Evolutionary conservation across 192 early-diverging fungal species (phyloP), one percentile per base, ranked within the genome.

Genomic region (Globomyces pollinis-pini): DNA sequence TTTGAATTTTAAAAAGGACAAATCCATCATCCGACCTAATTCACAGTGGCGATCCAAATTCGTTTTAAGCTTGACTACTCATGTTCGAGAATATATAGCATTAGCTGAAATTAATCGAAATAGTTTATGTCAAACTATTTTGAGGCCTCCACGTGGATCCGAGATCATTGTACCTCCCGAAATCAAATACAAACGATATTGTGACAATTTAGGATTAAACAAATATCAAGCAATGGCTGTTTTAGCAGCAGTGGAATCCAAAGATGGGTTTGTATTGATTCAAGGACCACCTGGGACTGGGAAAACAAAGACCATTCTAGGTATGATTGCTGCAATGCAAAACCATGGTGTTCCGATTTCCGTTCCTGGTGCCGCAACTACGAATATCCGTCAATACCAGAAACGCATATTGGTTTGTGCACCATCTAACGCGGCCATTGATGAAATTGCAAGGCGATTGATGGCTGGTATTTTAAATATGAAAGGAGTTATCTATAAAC

Each of bases 381-480:
- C 38, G 5, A 67, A 47, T 30, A 34, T 65, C 30, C 52, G 34
- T 26, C 44, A 47, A 26, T 47, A 26, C 28, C 67, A 84, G 64
- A 78, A 84, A 64, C 67, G 74, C 2, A 61, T 98, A 34, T 72
- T 98, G 3, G 83, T 92, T 6, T 96, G 93, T 57, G 93, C 92
- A n/a, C 95, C 95, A 3, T 88, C 86, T 57, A 98, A 98, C 60
- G 93, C 94, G 2, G 94, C 92, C 0, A 89, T 91, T 30, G 95
- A 98, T 58, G 95, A 98, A 70, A 90, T 98, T 63, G 88, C 87
- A 9, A 86, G 89, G 59, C 80, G 95, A 9, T 53, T 98, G 11
- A 88, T 83, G 67, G 56, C 69, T 1, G 95, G 93, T 23, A 88
- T 94, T 18, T 43, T 63, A 5, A 75, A 82, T 20, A 41, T 72